Base-by-base conservation (phyloP, 2,329 filamentous ascomycete species). In the Epichloe sp. region DNA sequence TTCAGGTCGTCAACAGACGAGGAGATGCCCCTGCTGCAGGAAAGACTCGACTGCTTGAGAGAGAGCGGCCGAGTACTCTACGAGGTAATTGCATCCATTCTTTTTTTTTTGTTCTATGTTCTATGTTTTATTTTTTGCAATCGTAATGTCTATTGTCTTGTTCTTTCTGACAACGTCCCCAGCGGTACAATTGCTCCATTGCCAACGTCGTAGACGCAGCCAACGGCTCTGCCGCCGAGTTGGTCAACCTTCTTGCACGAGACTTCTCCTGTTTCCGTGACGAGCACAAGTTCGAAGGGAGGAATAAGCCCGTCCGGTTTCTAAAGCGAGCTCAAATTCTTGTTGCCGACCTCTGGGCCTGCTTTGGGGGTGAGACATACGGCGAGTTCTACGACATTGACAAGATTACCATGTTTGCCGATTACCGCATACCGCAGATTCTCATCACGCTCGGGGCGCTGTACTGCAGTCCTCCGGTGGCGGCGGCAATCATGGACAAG, bases 351-450 rank as follows among this genome's bases (percentile, higher is more conserved):
- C 65, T 97, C 1, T 98, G 94, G 94, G 94, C 93, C 5, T 94
- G 89, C 56, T 97, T 97, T 65, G 80, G 91, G 49, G 89, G 88
- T 44, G 74, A 84, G 57, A 75, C 78, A 26, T 90, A 83, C 61
- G 94, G 93, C 35, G 73, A 77, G 31, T 98, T 98, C 66, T 64
- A 80, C 52, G 93, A 98, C 63, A 95, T 98, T 59, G 85, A 93
- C 69, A 88, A 89, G 65, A 85, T 98, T 60, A 98, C 93, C 54
- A 97, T 97, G 84, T 98, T 98, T 72, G 90, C 93, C 62, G 93
- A 98, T 71, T 98, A 98, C 64, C 85, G 93, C 43, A 85, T 98
- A 50, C 94, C 94, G 14, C 93, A 98, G 69, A 93, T 96, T 59
- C 77, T 98, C 36, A 82, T 90, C 60, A 81, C 82, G 10, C 74